Evolutionary conservation across 148 eudicot species (phyloP), one percentile per base, ranked within the genome.

Genomic region (Rhododendron ovatum): DNA sequence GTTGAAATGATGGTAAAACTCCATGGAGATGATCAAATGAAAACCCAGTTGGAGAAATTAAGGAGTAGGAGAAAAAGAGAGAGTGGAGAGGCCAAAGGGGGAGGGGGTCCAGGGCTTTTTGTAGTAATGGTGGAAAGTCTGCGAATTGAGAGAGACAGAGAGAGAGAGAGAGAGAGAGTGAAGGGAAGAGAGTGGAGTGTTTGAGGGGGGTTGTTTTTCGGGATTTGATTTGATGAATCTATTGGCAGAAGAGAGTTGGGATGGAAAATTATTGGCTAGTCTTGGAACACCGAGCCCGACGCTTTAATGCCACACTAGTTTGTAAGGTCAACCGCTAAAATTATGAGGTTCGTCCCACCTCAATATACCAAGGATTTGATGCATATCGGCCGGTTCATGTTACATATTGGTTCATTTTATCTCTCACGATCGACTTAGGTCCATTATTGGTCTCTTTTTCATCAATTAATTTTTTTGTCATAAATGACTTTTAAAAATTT

Each of bases 141-240:
- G 20, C 33, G 76, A 71, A 33, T 33, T 71, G 18, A 28, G 75
- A 28, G 75, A 33, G 39, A 30, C 17, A 67, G 74, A 67, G 74
- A 63, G 71, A n/a, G 30, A 10, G 33, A n/a, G 33, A 26, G 30
- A 26, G 69, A 65, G 33, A 65, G 33, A 65, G 71, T n/a, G 33
- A n/a, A 14, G 57, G 5, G 20, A 3, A 1, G 26, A 61, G 69
- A 1, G 33, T 82, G 84, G 76, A 53, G 87, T 37, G 87, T 87
- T 45, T 17, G 51, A 17, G 48, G 14, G 39, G 45, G 30, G 47
- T 53, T 80, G 67, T 75, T 87, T 78, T 43, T 82, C 7, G 57
- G 88, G 91, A 41, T 41, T 41, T 33, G 87, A 88, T 88, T 89
- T 89, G 88, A 81, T 82, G 65, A 87, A 88, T 83, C 86, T 79